Evolutionary conservation across 768 basidiomycete genomes (phyloP).

Genomic region (Leccinum fibrillosum): DNA sequence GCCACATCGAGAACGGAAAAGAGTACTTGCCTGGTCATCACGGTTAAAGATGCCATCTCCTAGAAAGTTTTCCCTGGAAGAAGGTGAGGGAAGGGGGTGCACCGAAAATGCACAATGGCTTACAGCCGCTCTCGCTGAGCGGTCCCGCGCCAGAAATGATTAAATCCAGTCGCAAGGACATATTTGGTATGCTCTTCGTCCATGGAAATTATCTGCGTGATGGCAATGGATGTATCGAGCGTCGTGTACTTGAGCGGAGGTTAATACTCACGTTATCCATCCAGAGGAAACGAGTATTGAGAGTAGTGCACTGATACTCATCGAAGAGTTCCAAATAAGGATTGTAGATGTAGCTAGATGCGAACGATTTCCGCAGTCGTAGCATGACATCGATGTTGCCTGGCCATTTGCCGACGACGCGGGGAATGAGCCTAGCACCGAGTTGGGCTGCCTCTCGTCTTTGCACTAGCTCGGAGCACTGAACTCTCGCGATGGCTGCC

Average conservation of each 20-base stretch:
- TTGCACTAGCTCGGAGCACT: slow-evolving; percentile 37
- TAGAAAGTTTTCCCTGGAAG: slow-evolving; percentile 46
- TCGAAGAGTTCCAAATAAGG: slow-evolving; percentile 65
- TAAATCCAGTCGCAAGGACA: slow-evolving; percentile 62
- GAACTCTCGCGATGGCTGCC: slow-evolving; percentile 36
- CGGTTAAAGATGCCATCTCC: slow-evolving; percentile 77
- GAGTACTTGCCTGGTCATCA: slow-evolving; percentile 56
- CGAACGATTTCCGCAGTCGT: slow-evolving; percentile 50
- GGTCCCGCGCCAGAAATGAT: slow-evolving; percentile 63
- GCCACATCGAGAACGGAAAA: background rate
- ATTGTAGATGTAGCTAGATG: slow-evolving; percentile 58
- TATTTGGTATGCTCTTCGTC: slow-evolving; percentile 68
- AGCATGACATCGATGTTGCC: slow-evolving; percentile 74
- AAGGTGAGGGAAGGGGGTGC: slow-evolving; percentile 8
- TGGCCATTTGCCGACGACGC: slow-evolving; percentile 67
- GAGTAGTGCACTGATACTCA: slow-evolving; percentile 67
- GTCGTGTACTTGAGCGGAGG: background rate
- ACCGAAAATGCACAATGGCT: slow-evolving; percentile 20
- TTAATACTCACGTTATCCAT: slow-evolving; percentile 52
- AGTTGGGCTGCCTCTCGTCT: slow-evolving; percentile 43
- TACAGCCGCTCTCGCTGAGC: slow-evolving; percentile 66
- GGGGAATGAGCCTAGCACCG: slow-evolving; percentile 51
- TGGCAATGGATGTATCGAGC: background rate
- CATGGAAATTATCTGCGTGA: slow-evolving; percentile 64
- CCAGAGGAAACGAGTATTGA: slow-evolving; percentile 70